These are phyloP conservation scores for Parietaria judaica DNA, from an alignment of 306 rosid species.

Conservation along the genomic window DNA sequence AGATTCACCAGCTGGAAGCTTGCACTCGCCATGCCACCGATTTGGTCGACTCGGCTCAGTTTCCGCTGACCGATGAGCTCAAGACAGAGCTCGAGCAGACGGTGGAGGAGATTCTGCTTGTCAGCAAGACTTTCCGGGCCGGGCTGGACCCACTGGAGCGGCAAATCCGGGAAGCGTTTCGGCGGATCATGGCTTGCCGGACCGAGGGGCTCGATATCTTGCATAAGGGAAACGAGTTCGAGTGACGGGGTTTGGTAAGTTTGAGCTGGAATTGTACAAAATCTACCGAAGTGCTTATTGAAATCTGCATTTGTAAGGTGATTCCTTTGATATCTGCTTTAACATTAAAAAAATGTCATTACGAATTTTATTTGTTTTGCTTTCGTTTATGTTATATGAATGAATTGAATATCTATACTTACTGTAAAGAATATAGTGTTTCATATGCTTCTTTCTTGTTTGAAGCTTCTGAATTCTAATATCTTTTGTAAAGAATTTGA, in stretches of 20 bases:
- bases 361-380: neutral
- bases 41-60: conserved; percentile 61
- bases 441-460: neutral
- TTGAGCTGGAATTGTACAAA: conserved; percentile 42
- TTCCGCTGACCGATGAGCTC: conserved; percentile 62
- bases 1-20: conserved; percentile 69
- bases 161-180: conserved; percentile 71
- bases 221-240: conserved; percentile 34
- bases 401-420: neutral
- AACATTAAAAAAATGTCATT: neutral
- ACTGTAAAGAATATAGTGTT: conserved; percentile 13
- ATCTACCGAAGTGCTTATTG: conserved; percentile 23
- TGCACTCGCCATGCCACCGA: conserved; percentile 60
- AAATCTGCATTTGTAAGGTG: conserved; percentile 27
- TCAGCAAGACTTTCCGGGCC: conserved; percentile 40
- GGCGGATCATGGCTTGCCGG: conserved; percentile 60
- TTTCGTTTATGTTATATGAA: neutral
- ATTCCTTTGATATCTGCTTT: conserved; percentile 6
- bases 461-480: neutral
- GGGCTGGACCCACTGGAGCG: conserved; percentile 77
- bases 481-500: neutral
- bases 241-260: conserved; percentile 20
- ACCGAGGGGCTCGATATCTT: conserved; percentile 70
- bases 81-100: conserved; percentile 51
- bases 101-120: conserved; percentile 41